Base-by-base conservation (phyloP, 129 eudicot species). In the Scalesia atractyloides region DNA sequence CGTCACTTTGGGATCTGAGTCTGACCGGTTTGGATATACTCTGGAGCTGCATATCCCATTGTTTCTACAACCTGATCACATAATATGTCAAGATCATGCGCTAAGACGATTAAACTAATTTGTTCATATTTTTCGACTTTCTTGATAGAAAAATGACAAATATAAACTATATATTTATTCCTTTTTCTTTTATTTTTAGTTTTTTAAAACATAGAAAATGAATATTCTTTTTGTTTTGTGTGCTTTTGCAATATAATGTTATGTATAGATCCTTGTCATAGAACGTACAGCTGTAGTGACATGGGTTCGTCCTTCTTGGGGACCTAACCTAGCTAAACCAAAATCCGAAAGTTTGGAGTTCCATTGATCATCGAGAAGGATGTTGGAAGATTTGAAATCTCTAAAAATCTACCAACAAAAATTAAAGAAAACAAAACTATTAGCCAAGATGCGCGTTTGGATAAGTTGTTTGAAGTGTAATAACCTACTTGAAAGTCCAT, bases 251-350 rank as follows among this genome's bases (percentile, higher is more conserved):
- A 41, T 41, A 41, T 41, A 41, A 41, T 41, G 46, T 41, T 41
- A 0, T 41, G 10, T 9, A 6, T 41, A 41, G 10, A 41, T 6
- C 46, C 2, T 41, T 41, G 10, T 9, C 46, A 2, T 41, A 41
- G 46, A 41, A 41, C 46, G 1, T 86, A 89, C 95, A 84, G 95
- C 91, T 22, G 97, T 90, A 16, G 97, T 87, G 57, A 90, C 95
- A 75, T 90, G 97, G 72, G 94, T 85, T 62, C 66, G 70, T 67
- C 97, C 97, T 72, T 90, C 97, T 46, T 64, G 69, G 39, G 69
- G 69, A 37, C 26, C 30, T 64, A 39, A 64, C 4, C 69, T 60
- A 15, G 22, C 49, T 18, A 41, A 64, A 5, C 50, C 26, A 12
- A 64, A 64, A 77, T 90, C 97, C 26, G 69, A 64, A 64, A 64